Conservation (phyloP, 2,329 filamentous ascomycete species). For the Microsporum audouinii region DNA sequence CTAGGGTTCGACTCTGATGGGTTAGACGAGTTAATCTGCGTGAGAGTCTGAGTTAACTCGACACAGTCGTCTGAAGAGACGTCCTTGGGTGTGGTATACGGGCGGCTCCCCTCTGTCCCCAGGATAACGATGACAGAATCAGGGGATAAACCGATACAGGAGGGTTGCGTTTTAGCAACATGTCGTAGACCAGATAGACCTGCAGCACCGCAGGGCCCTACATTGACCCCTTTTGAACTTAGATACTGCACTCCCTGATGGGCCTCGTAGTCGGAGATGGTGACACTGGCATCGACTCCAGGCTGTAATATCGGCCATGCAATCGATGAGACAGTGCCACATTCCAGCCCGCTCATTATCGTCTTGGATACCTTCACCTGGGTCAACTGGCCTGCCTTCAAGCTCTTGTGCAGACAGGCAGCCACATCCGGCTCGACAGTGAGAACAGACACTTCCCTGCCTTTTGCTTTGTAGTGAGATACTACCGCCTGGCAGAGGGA, state of each 20-base stretch:
- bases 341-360: constrained; percentile 66
- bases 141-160: constrained; percentile 29
- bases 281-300: constrained; percentile 50
- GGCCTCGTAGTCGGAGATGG: constrained; percentile 51
- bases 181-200: constrained; percentile 44
- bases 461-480: constrained; percentile 48
- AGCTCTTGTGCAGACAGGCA: constrained; percentile 40
- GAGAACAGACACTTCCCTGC: constrained; percentile 38
- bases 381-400: constrained; percentile 38
- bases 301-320: constrained; percentile 51
- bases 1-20: constrained; percentile 32
- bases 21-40: constrained; percentile 42
- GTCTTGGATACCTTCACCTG: constrained; percentile 48
- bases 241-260: constrained; percentile 50
- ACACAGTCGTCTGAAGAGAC: constrained; percentile 36
- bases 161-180: constrained; percentile 25
- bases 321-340: constrained; percentile 54
- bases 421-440: constrained; percentile 60
- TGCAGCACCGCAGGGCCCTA: constrained; percentile 55
- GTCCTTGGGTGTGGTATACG: constrained; percentile 39
- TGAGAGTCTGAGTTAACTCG: constrained; percentile 35
- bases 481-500: constrained; percentile 60
- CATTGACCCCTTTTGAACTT: constrained; percentile 34
- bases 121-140: constrained; percentile 54
- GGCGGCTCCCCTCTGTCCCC: constrained; percentile 52